A percentile compares a stretch with the other conserved stretches of the same genome.
Conservation (phyloP, 768 basidiomycete species). For the Albatrellus ellisii region DNA sequence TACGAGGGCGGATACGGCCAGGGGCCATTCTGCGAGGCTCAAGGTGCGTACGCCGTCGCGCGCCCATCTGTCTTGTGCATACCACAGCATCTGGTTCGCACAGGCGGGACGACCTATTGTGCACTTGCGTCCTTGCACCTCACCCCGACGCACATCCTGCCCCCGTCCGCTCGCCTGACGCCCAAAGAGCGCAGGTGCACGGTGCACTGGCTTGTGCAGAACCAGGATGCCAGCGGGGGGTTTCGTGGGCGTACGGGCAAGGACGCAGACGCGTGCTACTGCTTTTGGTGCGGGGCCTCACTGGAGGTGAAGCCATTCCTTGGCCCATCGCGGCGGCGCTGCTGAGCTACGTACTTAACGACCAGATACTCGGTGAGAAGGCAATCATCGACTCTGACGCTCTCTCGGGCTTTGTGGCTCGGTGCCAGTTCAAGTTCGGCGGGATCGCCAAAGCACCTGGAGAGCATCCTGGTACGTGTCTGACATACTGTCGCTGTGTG, state of each 20-base stretch:
- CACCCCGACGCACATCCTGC: constrained; percentile 20
- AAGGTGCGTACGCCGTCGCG: constrained; percentile 37
- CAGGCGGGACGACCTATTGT: constrained; percentile 92
- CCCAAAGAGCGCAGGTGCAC: constrained; percentile 36
- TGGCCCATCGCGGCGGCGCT: not conserved
- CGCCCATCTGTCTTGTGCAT: not conserved
- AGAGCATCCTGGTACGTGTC: constrained; percentile 55
- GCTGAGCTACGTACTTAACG: not conserved
- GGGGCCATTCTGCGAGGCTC: constrained; percentile 67
- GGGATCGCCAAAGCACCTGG: constrained; percentile 80
- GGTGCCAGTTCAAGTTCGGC: constrained; percentile 80
- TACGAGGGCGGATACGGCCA: constrained; percentile 93
- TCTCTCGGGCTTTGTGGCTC: constrained; percentile 50
- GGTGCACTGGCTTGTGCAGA: constrained; percentile 65
- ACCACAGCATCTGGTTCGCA: not conserved
- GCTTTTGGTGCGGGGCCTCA: constrained; percentile 88
- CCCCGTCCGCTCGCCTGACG: constrained; percentile 15
- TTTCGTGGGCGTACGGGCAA: constrained; percentile 87
- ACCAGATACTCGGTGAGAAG: constrained; percentile 57
- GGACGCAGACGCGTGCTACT: constrained; percentile 85
- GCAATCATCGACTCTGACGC: constrained; percentile 42
- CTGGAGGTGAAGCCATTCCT: constrained; percentile 40
- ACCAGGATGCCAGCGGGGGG: constrained; percentile 56
- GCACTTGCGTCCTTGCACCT: constrained; percentile 66
- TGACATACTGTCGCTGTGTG: not conserved